Evolutionary conservation across 371 early-diverging fungal species (phyloP).

Genomic region (Syncephalastrum sp.): DNA sequence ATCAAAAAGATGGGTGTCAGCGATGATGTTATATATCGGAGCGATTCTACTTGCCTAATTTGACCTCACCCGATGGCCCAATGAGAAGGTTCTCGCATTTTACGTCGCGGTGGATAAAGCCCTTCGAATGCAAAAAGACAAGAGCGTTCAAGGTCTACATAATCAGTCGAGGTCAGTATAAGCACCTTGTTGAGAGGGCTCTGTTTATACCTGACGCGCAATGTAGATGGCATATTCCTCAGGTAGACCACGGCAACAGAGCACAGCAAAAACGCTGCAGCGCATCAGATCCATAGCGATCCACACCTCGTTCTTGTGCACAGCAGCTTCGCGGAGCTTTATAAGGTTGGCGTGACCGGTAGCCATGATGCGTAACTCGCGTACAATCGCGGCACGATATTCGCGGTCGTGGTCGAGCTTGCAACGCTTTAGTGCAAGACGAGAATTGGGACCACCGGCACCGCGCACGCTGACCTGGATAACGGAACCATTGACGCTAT

Average conservation of each 20-base stretch:
- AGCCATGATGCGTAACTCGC: constrained; percentile 50
- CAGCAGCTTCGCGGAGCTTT: constrained; percentile 34
- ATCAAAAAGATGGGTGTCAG: background rate
- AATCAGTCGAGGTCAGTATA: constrained; percentile 24
- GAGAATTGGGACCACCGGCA: background rate
- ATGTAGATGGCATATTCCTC: constrained; percentile 45
- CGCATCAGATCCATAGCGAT: constrained; percentile 53
- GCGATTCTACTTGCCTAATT: constrained; percentile 22
- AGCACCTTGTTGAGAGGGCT: constrained; percentile 13
- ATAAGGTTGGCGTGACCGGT: constrained; percentile 44
- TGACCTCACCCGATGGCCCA: constrained; percentile 42
- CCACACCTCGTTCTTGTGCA: constrained; percentile 43
- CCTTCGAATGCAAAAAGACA: constrained; percentile 37
- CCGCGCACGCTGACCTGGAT: constrained; percentile 25
- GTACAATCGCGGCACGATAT: constrained; percentile 42
- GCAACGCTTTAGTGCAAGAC: constrained; percentile 43
- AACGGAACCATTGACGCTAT: constrained; percentile 25
- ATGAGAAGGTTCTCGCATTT: constrained; percentile 51
- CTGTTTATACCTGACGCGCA: constrained; percentile 30
- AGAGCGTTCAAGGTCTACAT: constrained; percentile 38
- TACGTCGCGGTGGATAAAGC: constrained; percentile 50
- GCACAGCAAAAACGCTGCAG: constrained; percentile 47
- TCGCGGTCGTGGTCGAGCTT: constrained; percentile 40
- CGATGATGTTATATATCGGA: background rate
- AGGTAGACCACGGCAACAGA: constrained; percentile 39